phyloP scores from a whole-genome alignment of 192 early-diverging fungal genomes.

The Coemansia sp. region DNA sequence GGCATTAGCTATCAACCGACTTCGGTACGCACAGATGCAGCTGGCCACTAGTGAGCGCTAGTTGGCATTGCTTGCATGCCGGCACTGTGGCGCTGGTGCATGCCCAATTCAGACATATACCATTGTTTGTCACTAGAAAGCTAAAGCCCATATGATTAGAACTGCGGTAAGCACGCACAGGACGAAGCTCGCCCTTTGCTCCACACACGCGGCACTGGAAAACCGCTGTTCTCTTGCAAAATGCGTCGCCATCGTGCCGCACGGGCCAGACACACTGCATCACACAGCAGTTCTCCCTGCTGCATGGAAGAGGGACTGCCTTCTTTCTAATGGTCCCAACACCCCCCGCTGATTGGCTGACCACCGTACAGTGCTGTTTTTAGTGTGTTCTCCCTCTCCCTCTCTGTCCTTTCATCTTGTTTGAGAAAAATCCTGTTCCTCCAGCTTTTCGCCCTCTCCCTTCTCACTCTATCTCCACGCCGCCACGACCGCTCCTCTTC shows the following conservation, averaged over 20 bases:
- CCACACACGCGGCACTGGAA: background rate
- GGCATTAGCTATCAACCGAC: constrained; percentile 53
- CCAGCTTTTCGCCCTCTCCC: background rate
- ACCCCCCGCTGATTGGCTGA: constrained; percentile 18
- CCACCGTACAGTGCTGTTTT: background rate
- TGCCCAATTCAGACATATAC: background rate
- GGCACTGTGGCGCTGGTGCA: background rate
- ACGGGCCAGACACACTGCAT: background rate
- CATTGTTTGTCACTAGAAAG: background rate
- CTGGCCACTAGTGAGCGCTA: background rate
- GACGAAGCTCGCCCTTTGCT: background rate
- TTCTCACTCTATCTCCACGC: constrained; percentile 6
- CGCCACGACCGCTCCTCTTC: constrained; percentile 4
- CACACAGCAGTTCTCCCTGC: background rate
- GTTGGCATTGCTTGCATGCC: background rate
- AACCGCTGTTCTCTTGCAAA: constrained; percentile 3
- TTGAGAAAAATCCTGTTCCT: constrained; percentile 13
- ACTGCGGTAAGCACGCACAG: background rate
- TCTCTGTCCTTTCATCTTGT: constrained; percentile 1
- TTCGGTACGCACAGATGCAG: constrained; percentile 30
- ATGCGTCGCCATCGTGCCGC: background rate
- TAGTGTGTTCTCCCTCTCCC: constrained; percentile 8
- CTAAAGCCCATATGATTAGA: background rate
- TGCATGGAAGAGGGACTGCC: constrained; percentile 18
- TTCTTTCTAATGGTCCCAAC: constrained; percentile 9